Conservation (phyloP, 345 rosid species). For the Lepidium africanum region DNA sequence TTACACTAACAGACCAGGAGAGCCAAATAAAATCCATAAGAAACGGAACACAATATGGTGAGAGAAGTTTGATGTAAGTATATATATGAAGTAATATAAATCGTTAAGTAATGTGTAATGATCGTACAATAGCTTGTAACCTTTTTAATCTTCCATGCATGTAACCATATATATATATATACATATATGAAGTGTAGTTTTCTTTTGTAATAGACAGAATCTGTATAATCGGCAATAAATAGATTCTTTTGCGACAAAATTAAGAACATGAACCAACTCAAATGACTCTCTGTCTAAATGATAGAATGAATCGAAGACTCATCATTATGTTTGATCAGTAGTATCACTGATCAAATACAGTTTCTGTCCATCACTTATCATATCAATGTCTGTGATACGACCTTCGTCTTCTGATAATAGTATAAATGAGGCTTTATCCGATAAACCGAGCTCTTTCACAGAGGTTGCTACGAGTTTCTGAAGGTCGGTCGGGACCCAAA, state of each 20-base stretch:
- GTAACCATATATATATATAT: no score
- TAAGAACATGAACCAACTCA: not conserved
- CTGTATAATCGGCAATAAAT: not conserved
- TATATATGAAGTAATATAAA: no score
- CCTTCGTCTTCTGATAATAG: conserved; percentile 67
- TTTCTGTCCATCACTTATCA: conserved; percentile 68
- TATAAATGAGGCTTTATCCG: conserved; percentile 25
- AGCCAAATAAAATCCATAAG: no score
- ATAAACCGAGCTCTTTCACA: conserved; percentile 38
- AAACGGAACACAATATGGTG: no score
- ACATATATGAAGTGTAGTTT: no score
- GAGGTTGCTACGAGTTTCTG: conserved; percentile 55
- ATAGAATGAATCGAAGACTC: not conserved
- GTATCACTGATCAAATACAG: conserved; percentile 45
- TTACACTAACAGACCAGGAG: no score
- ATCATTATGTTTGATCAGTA: conserved; percentile 3
- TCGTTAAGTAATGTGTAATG: not conserved
- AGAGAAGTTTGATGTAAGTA: no score
- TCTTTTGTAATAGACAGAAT: not conserved
- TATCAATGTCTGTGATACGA: conserved; percentile 51
- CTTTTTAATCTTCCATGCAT: no score
- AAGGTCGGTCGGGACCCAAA: conserved; percentile 57
- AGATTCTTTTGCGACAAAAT: not conserved
- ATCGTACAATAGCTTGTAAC: not conserved
- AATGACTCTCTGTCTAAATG: not conserved